Evolutionary conservation across 352 stramenopile species (phyloP).

Genomic region (Phytophthora macrochlamydospora): DNA sequence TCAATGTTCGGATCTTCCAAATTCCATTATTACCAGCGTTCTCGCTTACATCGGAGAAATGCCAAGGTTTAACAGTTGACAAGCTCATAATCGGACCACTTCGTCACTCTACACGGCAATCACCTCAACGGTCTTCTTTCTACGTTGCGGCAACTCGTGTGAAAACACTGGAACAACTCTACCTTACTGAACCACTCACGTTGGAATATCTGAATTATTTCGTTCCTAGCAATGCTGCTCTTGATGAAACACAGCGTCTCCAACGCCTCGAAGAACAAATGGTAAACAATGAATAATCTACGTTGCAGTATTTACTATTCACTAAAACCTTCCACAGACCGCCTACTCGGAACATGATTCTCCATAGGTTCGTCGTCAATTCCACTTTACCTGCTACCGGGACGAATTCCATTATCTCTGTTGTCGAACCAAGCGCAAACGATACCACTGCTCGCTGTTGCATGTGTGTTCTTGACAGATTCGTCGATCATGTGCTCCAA

Average conservation of each 20-base stretch:
- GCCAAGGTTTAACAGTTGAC: conserved; percentile 14
- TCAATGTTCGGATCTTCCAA: conserved; percentile 1
- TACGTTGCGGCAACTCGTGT: conserved; percentile 12
- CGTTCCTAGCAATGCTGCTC: not conserved
- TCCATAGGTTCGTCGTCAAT: too few relatives aligned
- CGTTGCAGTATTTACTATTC: too few relatives aligned
- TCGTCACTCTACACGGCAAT: not conserved
- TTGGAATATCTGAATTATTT: not conserved
- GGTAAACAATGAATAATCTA: too few relatives aligned
- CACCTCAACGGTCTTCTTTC: conserved; percentile 2
- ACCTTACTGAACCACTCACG: not conserved
- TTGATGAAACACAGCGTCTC: not conserved
- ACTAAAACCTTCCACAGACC: too few relatives aligned
- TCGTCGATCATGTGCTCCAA: too few relatives aligned
- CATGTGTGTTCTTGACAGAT: too few relatives aligned
- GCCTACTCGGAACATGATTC: too few relatives aligned
- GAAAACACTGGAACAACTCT: conserved; percentile 1
- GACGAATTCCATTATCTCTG: too few relatives aligned
- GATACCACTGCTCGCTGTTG: too few relatives aligned
- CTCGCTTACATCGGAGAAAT: conserved; percentile 9
- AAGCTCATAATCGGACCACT: conserved; percentile 9
- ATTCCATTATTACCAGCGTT: conserved; percentile 7
- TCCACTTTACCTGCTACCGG: too few relatives aligned
- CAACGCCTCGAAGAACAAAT: not conserved
- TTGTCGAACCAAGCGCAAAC: too few relatives aligned